Evolutionary conservation across 805 yeast genomes (phyloP).

Genomic region (Candida insectalens): DNA sequence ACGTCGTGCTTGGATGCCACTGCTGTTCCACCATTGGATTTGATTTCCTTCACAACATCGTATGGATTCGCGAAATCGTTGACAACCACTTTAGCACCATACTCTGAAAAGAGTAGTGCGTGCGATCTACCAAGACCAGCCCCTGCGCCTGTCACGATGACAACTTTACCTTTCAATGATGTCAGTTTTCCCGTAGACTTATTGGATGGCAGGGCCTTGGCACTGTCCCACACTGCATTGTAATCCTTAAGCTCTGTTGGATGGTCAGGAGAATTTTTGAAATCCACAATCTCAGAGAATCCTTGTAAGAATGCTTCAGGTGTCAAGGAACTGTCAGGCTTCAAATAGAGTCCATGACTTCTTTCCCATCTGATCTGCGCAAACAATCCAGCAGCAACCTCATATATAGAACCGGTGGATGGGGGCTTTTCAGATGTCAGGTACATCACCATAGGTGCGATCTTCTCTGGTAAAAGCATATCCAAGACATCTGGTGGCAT

Average conservation of each 20-base stretch:
- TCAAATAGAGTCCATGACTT: conserved; percentile 75
- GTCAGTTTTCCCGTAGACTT: conserved; percentile 40
- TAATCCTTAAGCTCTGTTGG: conserved; percentile 73
- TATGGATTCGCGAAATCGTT: conserved; percentile 79
- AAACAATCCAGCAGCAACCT: conserved; percentile 90
- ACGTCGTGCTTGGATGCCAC: conserved; percentile 80
- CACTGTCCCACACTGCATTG: conserved; percentile 43
- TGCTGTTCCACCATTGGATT: conserved; percentile 58
- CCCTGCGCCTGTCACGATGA: conserved; percentile 90
- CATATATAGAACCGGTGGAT: conserved; percentile 71
- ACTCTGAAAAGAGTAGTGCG: conserved; percentile 74
- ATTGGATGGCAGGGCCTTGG: conserved; percentile 44
- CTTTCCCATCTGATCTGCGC: conserved; percentile 95
- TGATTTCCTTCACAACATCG: conserved; percentile 66
- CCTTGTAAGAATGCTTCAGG: conserved; percentile 74
- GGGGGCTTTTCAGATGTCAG: conserved; percentile 57
- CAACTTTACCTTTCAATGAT: conserved; percentile 74
- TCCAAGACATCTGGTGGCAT: conserved; percentile 80
- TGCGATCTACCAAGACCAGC: conserved; percentile 90
- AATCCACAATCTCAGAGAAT: conserved; percentile 55
- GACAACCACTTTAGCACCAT: conserved; percentile 92
- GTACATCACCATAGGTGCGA: conserved; percentile 85
- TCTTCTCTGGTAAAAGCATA: conserved; percentile 73
- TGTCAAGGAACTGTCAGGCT: conserved; percentile 66
- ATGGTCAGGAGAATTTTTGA: conserved; percentile 50